Percentiles rank a stretch among this genome's conserved stretches.
Conservation (phyloP, 2,329 filamentous ascomycete species). For the Aureobasidium sp. region DNA sequence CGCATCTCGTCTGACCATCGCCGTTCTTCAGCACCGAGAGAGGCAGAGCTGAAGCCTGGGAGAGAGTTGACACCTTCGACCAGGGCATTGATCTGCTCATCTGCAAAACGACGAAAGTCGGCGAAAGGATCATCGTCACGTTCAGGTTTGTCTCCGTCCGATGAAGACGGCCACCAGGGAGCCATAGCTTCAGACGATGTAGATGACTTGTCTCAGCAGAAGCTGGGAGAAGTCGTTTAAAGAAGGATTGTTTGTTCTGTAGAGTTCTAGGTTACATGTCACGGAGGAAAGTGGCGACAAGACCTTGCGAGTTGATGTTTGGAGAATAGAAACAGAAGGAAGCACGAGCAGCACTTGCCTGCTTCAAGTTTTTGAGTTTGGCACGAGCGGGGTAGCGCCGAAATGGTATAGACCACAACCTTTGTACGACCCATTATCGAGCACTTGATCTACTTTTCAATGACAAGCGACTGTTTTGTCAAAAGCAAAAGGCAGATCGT, state of each 20-base stretch:
- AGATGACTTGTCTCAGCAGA: not conserved
- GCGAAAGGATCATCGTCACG: conserved; percentile 48
- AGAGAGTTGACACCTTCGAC: conserved; percentile 40
- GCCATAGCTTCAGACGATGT: not conserved
- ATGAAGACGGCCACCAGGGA: conserved; percentile 1
- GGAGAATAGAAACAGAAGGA: not conserved
- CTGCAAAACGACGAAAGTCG: conserved; percentile 54
- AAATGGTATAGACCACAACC: not conserved
- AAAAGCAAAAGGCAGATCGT: not conserved
- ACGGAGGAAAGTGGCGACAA: not conserved
- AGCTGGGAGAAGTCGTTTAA: not conserved
- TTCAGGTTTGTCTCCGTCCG: conserved; percentile 17
- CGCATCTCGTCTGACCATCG: conserved; percentile 23
- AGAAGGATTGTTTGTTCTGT: not conserved
- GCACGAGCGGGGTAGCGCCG: conserved; percentile 9
- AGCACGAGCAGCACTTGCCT: conserved; percentile 8
- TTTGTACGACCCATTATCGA: not conserved
- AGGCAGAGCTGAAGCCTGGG: conserved; percentile 33
- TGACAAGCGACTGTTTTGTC: not conserved
- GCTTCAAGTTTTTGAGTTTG: conserved; percentile 6
- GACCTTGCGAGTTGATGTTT: not conserved
- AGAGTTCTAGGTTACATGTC: not conserved
- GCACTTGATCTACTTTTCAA: not conserved
- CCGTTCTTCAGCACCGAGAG: conserved; percentile 13
- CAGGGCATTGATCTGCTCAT: conserved; percentile 50